phyloP scores from a whole-genome alignment of 257 asterid species.

The Fraxinus cuspidata region DNA sequence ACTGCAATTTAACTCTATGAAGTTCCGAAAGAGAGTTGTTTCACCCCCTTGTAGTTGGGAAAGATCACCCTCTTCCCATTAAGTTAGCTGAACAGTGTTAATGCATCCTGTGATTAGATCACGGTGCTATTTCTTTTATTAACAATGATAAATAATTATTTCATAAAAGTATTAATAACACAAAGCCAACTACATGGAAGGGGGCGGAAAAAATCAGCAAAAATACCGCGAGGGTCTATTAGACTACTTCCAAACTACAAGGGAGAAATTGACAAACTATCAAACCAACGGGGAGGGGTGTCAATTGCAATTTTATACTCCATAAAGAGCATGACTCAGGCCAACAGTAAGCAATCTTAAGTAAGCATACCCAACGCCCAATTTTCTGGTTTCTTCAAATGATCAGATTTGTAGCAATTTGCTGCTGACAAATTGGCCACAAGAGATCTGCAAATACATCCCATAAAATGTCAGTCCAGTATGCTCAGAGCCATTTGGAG shows the following conservation, averaged over 20 bases:
- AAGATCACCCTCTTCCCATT: background rate
- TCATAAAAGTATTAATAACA: too few relatives aligned
- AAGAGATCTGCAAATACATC: conserved; percentile 40
- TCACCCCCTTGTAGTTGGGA: background rate
- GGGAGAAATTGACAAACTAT: background rate
- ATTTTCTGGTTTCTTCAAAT: conserved; percentile 46
- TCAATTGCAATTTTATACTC: too few relatives aligned
- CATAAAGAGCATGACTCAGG: background rate
- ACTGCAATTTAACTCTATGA: background rate
- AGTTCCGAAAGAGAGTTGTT: background rate
- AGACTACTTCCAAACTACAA: background rate
- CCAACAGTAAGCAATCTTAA: background rate
- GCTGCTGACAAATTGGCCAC: conserved; percentile 61
- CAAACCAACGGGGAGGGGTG: background rate
- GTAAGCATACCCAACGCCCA: conserved; percentile 48
- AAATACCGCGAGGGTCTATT: background rate
- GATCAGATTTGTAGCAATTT: conserved; percentile 51
- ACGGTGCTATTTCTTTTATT: too few relatives aligned
- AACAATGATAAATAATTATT: background rate
- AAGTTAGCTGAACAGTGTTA: background rate
- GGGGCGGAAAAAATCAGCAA: background rate
- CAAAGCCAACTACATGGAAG: background rate
- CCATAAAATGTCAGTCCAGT: background rate
- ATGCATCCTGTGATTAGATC: background rate
- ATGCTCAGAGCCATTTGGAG: background rate